Base-by-base conservation (phyloP, 441 rosid genomes). In the Bocquillonia castaneifolia region DNA sequence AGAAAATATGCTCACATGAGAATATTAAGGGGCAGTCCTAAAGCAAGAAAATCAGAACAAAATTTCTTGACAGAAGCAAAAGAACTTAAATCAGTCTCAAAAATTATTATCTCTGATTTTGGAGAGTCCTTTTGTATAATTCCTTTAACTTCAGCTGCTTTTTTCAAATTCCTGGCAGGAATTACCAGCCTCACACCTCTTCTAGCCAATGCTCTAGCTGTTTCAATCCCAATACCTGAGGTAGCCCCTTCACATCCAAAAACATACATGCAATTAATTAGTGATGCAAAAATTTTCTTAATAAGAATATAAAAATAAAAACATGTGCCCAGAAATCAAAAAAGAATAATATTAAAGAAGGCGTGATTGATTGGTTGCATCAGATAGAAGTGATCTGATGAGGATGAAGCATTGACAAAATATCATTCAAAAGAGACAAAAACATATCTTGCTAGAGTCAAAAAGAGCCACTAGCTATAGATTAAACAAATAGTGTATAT, bases 191-290 rank as follows among this genome's bases (percentile, higher is more conserved):
- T 77, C 71, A 86, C 84, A 12, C 98, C 97, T 79, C 87, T 88
- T 78, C 84, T 88, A 2, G 93, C 95, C 34, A 93, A 66, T 13
- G 86, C 93, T 71, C 88, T 89, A 2, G 93, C 93, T 0, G 97
- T 91, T 73, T 93, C 98, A 3, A 82, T 86, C 70, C 98, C 98
- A 52, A 93, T 91, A 0, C 98, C 98, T 13, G 98, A 93, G 9
- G 97, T 89, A 1, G 93, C 94, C 73, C 98, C 98, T 93, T 65
- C 13, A 52, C 23, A 64, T 37, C 9, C 42, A 37, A 45, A 55
- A 31, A 7, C 0, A 22, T 13, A 26, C 18, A 7, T n/a, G 10
- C 22, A 61, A 42, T 61, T 42, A 40, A 14, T 61, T 5, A 25
- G 13, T 2, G 13, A 44, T 0, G 2, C 3, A 14, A 1, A 47